Evolutionary conservation across 2,329 filamentous ascomycete species (phyloP).

Genomic region (Exophiala mesophila): DNA sequence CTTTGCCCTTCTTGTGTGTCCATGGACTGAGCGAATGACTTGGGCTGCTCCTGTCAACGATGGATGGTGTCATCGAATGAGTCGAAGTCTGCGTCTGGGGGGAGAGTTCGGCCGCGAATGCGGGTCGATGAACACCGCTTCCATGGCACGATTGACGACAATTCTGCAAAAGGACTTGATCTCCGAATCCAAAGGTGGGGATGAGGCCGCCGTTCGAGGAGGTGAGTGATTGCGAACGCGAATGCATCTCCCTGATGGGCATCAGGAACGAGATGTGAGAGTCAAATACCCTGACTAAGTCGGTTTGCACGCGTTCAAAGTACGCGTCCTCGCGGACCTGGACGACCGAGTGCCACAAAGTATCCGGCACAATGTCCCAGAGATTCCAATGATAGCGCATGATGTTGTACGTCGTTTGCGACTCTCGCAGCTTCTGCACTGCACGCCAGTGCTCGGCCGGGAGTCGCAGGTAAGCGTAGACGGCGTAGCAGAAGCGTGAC

Average conservation of each 20-base stretch:
- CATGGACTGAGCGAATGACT: not conserved
- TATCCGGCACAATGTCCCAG: not conserved
- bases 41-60: slow-evolving; percentile 1
- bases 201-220: not conserved
- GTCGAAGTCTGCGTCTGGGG: too few species aligned
- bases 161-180: too few species aligned
- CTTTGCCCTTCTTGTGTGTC: slow-evolving; percentile 3
- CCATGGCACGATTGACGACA: too few species aligned
- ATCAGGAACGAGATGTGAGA: not conserved
- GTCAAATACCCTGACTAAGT: not conserved
- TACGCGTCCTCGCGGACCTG: not conserved
- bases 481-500: not conserved
- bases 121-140: too few species aligned
- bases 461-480: not conserved
- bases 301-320: not conserved
- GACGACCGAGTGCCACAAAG: not conserved
- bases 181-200: too few species aligned
- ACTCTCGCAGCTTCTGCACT: not conserved
- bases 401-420: not conserved
- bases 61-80: not conserved
- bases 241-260: not conserved
- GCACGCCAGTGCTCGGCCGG: not conserved
- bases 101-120: too few species aligned
- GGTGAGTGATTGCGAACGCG: not conserved
- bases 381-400: not conserved